phyloP scores from a whole-genome alignment of 1,284 basidiomycete species.

The Pyrrhoderma lamaoense region DNA sequence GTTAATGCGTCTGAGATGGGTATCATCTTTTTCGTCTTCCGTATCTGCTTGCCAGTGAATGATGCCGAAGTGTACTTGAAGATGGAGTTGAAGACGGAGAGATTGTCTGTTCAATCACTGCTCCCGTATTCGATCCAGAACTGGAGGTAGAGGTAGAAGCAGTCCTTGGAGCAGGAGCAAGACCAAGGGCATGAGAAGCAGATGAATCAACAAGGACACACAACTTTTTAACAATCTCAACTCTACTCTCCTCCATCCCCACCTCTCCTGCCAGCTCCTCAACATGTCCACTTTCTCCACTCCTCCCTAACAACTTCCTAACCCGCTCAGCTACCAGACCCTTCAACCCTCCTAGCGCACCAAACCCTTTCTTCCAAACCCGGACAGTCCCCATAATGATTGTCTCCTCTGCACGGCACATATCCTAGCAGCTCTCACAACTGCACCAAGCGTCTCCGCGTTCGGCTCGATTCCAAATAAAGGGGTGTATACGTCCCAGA shows the following conservation, averaged over 20 bases:
- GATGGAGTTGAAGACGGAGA: too few relatives aligned
- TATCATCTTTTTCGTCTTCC: constrained; percentile 41
- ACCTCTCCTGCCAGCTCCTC: not conserved
- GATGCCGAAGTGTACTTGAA: too few relatives aligned
- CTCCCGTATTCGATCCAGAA: not conserved
- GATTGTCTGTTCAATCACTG: too few relatives aligned
- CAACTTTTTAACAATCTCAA: not conserved
- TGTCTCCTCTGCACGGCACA: constrained; percentile 42
- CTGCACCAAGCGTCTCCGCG: constrained; percentile 43
- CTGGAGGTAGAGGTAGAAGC: not conserved
- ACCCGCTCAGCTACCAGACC: too few relatives aligned
- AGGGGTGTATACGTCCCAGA: constrained; percentile 52
- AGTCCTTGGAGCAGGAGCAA: too few relatives aligned
- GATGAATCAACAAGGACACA: too few relatives aligned
- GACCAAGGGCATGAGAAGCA: too few relatives aligned
- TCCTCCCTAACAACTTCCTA: not conserved
- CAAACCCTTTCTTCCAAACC: too few relatives aligned
- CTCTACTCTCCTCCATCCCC: not conserved
- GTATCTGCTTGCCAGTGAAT: constrained; percentile 35
- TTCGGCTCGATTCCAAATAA: constrained; percentile 53
- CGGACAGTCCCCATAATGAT: constrained; percentile 37
- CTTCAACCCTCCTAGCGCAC: not conserved
- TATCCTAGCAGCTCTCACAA: constrained; percentile 54
- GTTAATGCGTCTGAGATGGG: constrained; percentile 20
- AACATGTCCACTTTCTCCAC: not conserved